phyloP scores from a whole-genome alignment of 768 basidiomycete species.

The Clavaria fumosa region DNA sequence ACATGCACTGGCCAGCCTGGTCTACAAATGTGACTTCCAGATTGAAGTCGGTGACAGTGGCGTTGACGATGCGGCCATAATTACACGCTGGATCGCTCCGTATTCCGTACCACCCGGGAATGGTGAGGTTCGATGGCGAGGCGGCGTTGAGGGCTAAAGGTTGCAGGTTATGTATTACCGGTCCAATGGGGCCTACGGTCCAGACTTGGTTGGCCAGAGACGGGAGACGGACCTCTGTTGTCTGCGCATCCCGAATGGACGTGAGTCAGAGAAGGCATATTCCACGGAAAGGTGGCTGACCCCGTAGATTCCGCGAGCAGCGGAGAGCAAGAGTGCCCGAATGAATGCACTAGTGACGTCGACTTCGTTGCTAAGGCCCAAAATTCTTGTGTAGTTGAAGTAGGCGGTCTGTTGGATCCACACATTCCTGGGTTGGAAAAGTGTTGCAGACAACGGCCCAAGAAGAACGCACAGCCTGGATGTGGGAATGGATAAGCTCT shows the following conservation, averaged over 20 bases:
- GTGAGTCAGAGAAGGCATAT: background rate
- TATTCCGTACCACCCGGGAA: constrained; percentile 4
- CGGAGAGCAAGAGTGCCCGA: background rate
- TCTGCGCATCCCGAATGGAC: background rate
- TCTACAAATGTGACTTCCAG: constrained; percentile 1
- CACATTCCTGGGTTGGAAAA: constrained; percentile 1
- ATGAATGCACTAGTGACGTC: background rate
- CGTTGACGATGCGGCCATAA: background rate
- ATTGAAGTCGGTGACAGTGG: background rate
- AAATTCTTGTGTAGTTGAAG: background rate
- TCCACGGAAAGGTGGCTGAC: background rate
- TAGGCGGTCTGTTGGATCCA: background rate
- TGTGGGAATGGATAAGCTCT: background rate
- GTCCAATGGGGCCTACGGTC: background rate
- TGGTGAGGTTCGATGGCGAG: background rate
- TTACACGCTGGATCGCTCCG: constrained; percentile 2
- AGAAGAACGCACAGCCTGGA: background rate
- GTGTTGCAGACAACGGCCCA: background rate
- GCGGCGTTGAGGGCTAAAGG: background rate
- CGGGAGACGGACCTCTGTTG: background rate
- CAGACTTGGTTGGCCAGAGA: background rate
- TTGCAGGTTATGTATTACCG: background rate
- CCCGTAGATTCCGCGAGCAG: background rate
- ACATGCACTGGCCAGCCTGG: background rate
- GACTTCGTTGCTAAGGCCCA: background rate